Evolutionary conservation across 1,139 yeast species (phyloP), one percentile per base, ranked within the genome.

Genomic region (Candida glucosophila): DNA sequence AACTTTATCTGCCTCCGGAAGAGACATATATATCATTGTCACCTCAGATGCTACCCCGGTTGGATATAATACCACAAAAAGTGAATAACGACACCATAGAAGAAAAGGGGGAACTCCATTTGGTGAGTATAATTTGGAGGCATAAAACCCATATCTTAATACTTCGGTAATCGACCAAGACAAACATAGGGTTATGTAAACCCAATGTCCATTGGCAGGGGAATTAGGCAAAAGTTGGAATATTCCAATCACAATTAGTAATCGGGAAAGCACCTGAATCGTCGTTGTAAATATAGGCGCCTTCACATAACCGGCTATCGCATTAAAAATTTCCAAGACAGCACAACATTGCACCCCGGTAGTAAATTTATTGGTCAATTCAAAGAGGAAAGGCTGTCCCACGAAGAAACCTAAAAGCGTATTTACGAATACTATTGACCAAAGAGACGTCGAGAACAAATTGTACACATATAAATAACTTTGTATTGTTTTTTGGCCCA

Each of bases 131-230:
- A 83, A 61, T 44, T 77, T 78, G 34, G 71, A 57, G 27, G 93
- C 93, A 48, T 80, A 92, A 58, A 73, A 90, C 23, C 83, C 67
- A 57, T 90, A 90, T 45, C 98, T 72, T 31, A 88, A 77, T 26
- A 85, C 69, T 53, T 90, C 99, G 17, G 97, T 85, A 31, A 82
- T 47, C 12, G 90, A 73, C 99, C 99, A 90, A 12, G 96, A 90
- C 28, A 76, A 45, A 23, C 77, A 66, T 52, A 90, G 70, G 2
- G 92, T 62, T 23, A 73, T 51, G 47, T 76, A 79, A 23, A 72
- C 62, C 70, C 77, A 72, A 29, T 75, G 72, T 37, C 40, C 46
- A 41, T 67, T 75, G 18, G 74, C 86, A 35, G 69, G 78, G 17
- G 80, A 68, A 13, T 70, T 49, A 8, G 97, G 96, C 41, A 86